Conservation (phyloP, 2,329 filamentous ascomycete genomes). For the Colletotrichum sansevieriae region DNA sequence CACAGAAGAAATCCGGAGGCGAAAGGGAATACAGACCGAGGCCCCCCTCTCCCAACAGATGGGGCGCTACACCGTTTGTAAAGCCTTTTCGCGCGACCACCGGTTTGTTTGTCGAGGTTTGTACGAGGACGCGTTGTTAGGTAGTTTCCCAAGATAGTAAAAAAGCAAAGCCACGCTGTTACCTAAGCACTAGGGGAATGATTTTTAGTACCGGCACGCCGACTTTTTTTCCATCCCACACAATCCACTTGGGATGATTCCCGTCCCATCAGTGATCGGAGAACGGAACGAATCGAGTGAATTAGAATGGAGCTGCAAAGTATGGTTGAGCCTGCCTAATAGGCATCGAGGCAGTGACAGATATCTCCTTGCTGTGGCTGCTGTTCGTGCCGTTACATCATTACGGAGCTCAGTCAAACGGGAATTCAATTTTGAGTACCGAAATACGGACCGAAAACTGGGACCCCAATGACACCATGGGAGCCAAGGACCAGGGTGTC, state of each 20-base stretch:
- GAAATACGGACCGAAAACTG: constrained; percentile 13
- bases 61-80: background rate
- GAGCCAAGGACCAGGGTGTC: constrained; percentile 16
- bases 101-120: background rate
- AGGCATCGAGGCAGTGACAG: constrained; percentile 8
- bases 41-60: background rate
- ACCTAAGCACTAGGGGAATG: background rate
- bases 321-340: background rate
- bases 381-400: constrained; percentile 16
- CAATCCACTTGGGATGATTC: constrained; percentile 23
- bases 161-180: constrained; percentile 19
- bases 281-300: constrained; percentile 20
- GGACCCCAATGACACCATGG: constrained; percentile 30
- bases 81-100: no score
- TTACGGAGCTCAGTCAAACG: constrained; percentile 25
- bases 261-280: constrained; percentile 8
- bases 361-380: background rate
- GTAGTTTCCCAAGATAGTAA: constrained; percentile 22
- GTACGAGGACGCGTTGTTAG: background rate
- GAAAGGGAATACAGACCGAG: background rate
- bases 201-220: background rate
- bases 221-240: constrained; percentile 13
- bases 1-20: background rate
- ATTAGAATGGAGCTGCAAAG: constrained; percentile 8
- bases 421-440: constrained; percentile 9